A percentile compares a stretch with the other conserved stretches of the same genome.
phyloP scores from a whole-genome alignment of 768 basidiomycete species.

The Amanita inopinata region DNA sequence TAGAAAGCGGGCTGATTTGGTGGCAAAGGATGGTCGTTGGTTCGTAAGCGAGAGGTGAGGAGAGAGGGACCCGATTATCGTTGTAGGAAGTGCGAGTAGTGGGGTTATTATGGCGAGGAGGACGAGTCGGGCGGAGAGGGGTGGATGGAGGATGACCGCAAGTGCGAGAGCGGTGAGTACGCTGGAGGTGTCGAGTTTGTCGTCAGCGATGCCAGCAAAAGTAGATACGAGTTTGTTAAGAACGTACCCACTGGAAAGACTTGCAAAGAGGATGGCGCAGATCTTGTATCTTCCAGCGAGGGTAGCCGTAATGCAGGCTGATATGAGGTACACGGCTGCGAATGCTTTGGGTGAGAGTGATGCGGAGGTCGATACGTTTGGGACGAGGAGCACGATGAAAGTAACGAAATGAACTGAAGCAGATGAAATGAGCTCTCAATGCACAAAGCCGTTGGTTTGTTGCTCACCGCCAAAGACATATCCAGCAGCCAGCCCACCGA shows the following conservation, averaged over 20 bases:
- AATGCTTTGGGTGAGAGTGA: conserved; percentile 41
- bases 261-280: conserved; percentile 36
- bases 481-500: conserved; percentile 52
- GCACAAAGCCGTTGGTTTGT: background rate
- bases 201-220: no score
- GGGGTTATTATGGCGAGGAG: conserved; percentile 25
- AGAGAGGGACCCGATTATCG: conserved; percentile 33
- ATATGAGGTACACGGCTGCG: conserved; percentile 49
- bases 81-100: conserved; percentile 24
- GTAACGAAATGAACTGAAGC: conserved; percentile 47
- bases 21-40: background rate
- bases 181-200: conserved; percentile 17
- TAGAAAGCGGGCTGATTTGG: conserved; percentile 20
- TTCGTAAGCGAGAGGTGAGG: conserved; percentile 22
- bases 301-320: conserved; percentile 35
- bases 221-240: no score
- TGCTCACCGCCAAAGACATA: conserved; percentile 51
- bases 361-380: conserved; percentile 33
- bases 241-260: conserved; percentile 48
- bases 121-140: conserved; percentile 37
- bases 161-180: conserved; percentile 38
- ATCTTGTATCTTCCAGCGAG: conserved; percentile 47
- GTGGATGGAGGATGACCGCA: conserved; percentile 45
- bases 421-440: conserved; percentile 1
- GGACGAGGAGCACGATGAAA: conserved; percentile 48